Conservation (phyloP, 139 green algal species). For the Zygnema circumcarinatum region DNA sequence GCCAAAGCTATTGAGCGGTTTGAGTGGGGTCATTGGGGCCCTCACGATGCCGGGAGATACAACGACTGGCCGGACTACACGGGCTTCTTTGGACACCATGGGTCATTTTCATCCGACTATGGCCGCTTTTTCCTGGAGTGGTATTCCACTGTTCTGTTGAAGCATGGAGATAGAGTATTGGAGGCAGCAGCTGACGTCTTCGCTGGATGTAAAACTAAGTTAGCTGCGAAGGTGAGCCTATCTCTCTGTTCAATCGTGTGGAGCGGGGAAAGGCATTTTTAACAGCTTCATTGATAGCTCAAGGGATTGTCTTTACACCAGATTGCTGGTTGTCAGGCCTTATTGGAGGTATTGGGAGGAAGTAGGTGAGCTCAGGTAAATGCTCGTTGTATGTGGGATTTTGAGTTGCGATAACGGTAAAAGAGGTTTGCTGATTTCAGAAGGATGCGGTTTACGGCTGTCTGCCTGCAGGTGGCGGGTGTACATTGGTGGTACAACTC, state of each 20-base stretch:
- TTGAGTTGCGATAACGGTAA: not conserved
- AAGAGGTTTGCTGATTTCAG: no score
- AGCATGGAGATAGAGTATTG: constrained; percentile 86
- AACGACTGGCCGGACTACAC: constrained; percentile 88
- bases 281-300: no score
- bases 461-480: constrained; percentile 69
- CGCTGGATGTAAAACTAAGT: constrained; percentile 24
- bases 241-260: no score
- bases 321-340: no score
- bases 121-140: constrained; percentile 94
- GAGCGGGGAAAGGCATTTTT: no score
- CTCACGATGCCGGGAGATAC: constrained; percentile 93
- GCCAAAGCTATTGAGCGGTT: constrained; percentile 76
- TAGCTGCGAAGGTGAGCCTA: constrained; percentile 52
- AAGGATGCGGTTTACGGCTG: no score
- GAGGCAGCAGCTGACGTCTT: constrained; percentile 56
- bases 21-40: constrained; percentile 88
- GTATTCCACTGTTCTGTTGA: constrained; percentile 76
- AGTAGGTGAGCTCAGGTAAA: no score
- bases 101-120: constrained; percentile 74
- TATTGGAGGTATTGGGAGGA: no score
- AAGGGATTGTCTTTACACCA: no score
- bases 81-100: constrained; percentile 84
- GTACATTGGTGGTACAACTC: constrained; percentile 99
- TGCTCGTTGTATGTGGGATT: not conserved